Percentiles rank a stretch among this genome's conserved stretches.
Conservation (phyloP, 2,329 filamentous ascomycete genomes). For the Aureobasidium mangrovei region DNA sequence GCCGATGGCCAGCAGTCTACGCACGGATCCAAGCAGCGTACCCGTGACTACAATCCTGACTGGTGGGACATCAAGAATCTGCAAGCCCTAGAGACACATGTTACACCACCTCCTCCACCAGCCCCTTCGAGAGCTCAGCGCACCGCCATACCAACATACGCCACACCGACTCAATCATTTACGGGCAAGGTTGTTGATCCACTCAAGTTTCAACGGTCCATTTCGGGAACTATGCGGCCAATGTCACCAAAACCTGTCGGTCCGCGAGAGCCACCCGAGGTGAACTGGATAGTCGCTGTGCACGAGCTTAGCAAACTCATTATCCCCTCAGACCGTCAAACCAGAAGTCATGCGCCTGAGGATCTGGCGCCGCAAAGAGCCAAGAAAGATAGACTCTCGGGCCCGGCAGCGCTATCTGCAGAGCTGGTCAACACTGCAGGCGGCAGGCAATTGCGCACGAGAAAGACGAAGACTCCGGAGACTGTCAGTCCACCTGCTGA, state of each 20-base stretch:
- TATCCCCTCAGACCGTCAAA: slow-evolving; percentile 67
- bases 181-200: slow-evolving; percentile 68
- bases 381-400: slow-evolving; percentile 54
- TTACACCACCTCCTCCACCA: slow-evolving; percentile 43
- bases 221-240: slow-evolving; percentile 45
- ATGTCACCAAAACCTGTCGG: slow-evolving; percentile 34
- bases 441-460: slow-evolving; percentile 64
- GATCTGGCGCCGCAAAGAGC: slow-evolving; percentile 58
- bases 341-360: slow-evolving; percentile 65
- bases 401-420: slow-evolving; percentile 32
- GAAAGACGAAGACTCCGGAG: slow-evolving; percentile 49
- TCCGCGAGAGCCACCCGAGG: slow-evolving; percentile 66
- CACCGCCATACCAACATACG: slow-evolving; percentile 61
- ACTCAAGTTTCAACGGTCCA: slow-evolving; percentile 54
- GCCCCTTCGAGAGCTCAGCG: slow-evolving; percentile 48
- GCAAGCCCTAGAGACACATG: slow-evolving; percentile 57
- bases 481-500: slow-evolving; percentile 25
- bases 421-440: slow-evolving; percentile 41
- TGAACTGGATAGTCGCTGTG: slow-evolving; percentile 77
- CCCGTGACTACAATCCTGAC: slow-evolving; percentile 28
- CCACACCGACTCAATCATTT: slow-evolving; percentile 80
- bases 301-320: slow-evolving; percentile 75
- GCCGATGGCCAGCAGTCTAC: background rate
- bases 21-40: slow-evolving; percentile 26
- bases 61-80: slow-evolving; percentile 49